These are phyloP conservation scores for Pugionium dolabratum DNA, from an alignment of 345 rosid genomes.

Conservation along the genomic window DNA sequence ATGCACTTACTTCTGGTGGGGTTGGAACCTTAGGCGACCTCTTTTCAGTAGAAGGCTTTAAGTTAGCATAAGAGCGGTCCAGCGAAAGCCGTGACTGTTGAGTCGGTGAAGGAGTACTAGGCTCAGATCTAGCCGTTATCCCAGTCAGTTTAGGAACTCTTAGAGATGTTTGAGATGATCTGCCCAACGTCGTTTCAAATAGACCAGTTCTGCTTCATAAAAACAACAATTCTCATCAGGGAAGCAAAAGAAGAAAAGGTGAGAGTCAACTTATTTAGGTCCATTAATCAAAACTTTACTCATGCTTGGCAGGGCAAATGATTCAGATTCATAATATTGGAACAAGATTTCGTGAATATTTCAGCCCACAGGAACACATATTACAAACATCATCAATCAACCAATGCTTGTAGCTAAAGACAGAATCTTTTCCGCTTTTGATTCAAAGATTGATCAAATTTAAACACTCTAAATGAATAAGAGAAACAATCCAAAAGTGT, in stretches of 20 bases:
- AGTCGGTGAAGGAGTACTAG: constrained; percentile 58
- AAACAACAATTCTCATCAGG: constrained; percentile 29
- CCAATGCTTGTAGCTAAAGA: constrained; percentile 9
- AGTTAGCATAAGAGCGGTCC: constrained; percentile 61
- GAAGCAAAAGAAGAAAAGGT: constrained; percentile 3
- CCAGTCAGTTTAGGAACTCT: constrained; percentile 60
- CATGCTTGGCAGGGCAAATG: background rate
- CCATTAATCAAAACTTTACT: background rate
- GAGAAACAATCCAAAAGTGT: background rate
- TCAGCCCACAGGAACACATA: constrained; percentile 1
- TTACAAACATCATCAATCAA: background rate
- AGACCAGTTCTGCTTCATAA: constrained; percentile 57
- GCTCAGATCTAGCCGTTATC: constrained; percentile 55
- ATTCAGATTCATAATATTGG: background rate
- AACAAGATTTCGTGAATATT: background rate
- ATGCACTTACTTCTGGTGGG: constrained; percentile 66
- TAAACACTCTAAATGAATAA: background rate
- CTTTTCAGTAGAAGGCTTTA: constrained; percentile 63
- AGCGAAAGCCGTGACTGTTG: constrained; percentile 53
- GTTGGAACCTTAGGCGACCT: constrained; percentile 60
- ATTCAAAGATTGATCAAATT: constrained; percentile 13
- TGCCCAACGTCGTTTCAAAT: constrained; percentile 54
- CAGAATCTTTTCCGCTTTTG: constrained; percentile 9
- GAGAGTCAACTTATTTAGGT: background rate
- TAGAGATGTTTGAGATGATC: constrained; percentile 67